Percentiles rank a stretch among this genome's conserved stretches.
Evolutionary conservation across 805 yeast genomes (phyloP).

Genomic region (Ogataea glucozyma): DNA sequence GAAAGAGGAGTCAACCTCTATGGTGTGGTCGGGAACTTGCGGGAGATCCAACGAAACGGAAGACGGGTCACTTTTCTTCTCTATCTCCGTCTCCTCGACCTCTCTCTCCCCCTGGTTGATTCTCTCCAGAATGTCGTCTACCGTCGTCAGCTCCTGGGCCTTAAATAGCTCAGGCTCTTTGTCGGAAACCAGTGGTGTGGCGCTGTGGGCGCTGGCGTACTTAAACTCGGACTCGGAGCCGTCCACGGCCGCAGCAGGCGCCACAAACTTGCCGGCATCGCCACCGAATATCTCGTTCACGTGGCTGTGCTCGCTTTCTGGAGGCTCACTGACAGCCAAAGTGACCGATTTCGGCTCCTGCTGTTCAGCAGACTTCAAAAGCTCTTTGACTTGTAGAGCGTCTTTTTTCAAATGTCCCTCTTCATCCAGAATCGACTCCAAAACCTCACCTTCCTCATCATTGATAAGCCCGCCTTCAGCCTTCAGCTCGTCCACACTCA

Average conservation of each 20-base stretch:
- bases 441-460: constrained; percentile 58
- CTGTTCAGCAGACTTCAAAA: constrained; percentile 13
- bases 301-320: no score
- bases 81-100: constrained; percentile 15
- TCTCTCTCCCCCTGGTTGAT: constrained; percentile 34
- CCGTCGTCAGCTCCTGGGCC: constrained; percentile 29
- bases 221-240: constrained; percentile 22
- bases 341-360: constrained; percentile 7
- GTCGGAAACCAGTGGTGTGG: constrained; percentile 11
- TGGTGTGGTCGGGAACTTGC: constrained; percentile 36
- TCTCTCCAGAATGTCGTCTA: constrained; percentile 34
- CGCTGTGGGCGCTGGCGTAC: constrained; percentile 14
- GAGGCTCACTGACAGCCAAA: no score
- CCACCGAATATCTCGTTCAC: constrained; percentile 36
- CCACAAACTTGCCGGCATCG: constrained; percentile 34
- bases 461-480: constrained; percentile 56
- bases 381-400: constrained; percentile 37
- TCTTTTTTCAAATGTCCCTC: constrained; percentile 54
- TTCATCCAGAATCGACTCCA: constrained; percentile 52
- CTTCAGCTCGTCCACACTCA: constrained; percentile 37
- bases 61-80: no score
- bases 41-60: constrained; percentile 21
- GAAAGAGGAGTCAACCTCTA: constrained; percentile 39
- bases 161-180: constrained; percentile 21
- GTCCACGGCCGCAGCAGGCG: constrained; percentile 36